Percentiles rank a stretch among this genome's conserved stretches.
These are phyloP conservation scores for Solanum aculeatissimum DNA, from an alignment of 305 asterid species.

Conservation along the genomic window DNA sequence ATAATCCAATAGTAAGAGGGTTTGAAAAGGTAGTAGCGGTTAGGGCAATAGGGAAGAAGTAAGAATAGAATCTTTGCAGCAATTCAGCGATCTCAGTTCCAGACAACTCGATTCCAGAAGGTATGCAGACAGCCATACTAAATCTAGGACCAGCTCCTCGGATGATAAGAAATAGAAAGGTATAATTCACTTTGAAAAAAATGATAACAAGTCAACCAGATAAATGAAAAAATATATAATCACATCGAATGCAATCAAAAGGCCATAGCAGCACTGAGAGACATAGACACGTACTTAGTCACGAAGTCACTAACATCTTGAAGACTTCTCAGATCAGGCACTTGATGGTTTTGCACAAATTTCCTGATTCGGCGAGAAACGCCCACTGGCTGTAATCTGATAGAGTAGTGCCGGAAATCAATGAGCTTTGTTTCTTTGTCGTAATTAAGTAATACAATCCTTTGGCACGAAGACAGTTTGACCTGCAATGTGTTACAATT, in stretches of 20 bases:
- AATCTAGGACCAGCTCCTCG: neutral
- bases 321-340: slow-evolving; percentile 73
- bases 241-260: neutral
- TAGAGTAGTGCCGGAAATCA: slow-evolving; percentile 85
- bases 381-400: slow-evolving; percentile 86
- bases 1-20: neutral
- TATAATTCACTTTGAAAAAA: neutral
- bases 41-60: neutral
- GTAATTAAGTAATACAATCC: slow-evolving; percentile 84
- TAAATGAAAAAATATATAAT: neutral
- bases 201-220: neutral
- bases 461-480: slow-evolving; percentile 84
- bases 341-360: slow-evolving; percentile 86
- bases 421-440: slow-evolving; percentile 77
- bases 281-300: slow-evolving; percentile 41
- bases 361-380: slow-evolving; percentile 75
- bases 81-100: neutral
- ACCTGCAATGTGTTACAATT: slow-evolving; percentile 38
- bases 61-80: neutral
- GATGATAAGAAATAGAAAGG: neutral
- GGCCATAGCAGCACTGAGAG: neutral
- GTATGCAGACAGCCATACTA: neutral
- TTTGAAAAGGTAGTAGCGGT: neutral
- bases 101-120: neutral
- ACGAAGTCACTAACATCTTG: slow-evolving; percentile 85